These are phyloP conservation scores for Tricladium varicosporioides DNA, from an alignment of 2,329 filamentous ascomycete genomes.

Conservation along the genomic window DNA sequence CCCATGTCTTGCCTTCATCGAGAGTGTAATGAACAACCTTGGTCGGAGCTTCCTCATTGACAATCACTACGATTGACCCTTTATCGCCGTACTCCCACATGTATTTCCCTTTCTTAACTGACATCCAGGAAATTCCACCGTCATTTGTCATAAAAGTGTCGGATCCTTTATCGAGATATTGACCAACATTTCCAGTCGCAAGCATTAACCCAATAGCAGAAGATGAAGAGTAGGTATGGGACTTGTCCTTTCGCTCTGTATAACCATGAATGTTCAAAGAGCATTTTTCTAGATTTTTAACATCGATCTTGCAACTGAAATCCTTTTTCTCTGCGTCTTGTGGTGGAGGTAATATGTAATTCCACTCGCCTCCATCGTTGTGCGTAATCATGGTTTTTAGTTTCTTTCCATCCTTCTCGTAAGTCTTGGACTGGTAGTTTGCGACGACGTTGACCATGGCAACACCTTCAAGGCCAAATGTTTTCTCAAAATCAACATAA, in stretches of 20 bases:
- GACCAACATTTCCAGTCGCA: conserved; percentile 86
- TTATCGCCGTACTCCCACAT: conserved; percentile 96
- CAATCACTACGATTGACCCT: conserved; percentile 87
- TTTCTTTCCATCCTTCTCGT: conserved; percentile 67
- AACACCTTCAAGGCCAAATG: conserved; percentile 88
- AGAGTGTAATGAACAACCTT: conserved; percentile 72
- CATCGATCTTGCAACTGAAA: conserved; percentile 64
- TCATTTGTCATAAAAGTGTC: conserved; percentile 91
- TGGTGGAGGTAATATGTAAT: conserved; percentile 67
- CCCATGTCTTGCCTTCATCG: conserved; percentile 81
- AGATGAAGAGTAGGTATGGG: conserved; percentile 83
- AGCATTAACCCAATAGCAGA: conserved; percentile 91
- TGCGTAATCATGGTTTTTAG: conserved; percentile 92
- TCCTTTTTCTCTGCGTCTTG: conserved; percentile 69
- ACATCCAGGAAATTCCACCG: conserved; percentile 85
- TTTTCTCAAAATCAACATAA: conserved; percentile 95
- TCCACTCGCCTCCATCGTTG: conserved; percentile 92
- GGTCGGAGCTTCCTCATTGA: conserved; percentile 66
- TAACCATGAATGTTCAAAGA: conserved; percentile 93
- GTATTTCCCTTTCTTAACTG: conserved; percentile 82
- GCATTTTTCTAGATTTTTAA: conserved; percentile 69
- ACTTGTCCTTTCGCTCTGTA: conserved; percentile 80
- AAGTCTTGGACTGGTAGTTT: conserved; percentile 58
- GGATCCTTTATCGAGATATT: conserved; percentile 51
- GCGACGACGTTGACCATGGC: conserved; percentile 80